Conservation (phyloP, 495 filamentous ascomycete species). For the Hyaloscypha finlandica region DNA sequence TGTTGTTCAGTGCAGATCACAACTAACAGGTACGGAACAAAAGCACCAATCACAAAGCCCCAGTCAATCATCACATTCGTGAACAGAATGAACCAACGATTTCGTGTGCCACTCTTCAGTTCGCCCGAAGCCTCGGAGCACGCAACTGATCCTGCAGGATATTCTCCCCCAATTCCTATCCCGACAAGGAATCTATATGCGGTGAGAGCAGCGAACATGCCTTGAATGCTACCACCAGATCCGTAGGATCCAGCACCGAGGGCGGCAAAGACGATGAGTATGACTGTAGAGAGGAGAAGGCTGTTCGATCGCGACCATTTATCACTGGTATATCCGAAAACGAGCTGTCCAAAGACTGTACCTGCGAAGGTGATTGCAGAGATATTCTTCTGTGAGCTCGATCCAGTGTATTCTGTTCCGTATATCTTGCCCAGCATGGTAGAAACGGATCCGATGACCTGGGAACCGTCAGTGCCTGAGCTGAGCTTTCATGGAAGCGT, state of each 20-base stretch:
- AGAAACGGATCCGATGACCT: constrained; percentile 83
- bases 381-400: constrained; percentile 68
- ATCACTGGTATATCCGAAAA: constrained; percentile 82
- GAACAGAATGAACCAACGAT: constrained; percentile 91
- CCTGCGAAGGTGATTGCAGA: constrained; percentile 84
- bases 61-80: constrained; percentile 88
- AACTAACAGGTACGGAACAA: constrained; percentile 71
- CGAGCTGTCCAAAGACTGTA: constrained; percentile 80
- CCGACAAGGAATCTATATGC: constrained; percentile 80
- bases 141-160: constrained; percentile 85
- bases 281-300: constrained; percentile 75
- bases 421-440: constrained; percentile 71
- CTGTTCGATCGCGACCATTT: constrained; percentile 83
- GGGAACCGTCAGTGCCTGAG: constrained; percentile 15
- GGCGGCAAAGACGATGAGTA: constrained; percentile 84
- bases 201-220: constrained; percentile 79
- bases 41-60: constrained; percentile 77
- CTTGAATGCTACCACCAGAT: constrained; percentile 56
- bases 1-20: constrained; percentile 69
- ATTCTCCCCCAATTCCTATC: constrained; percentile 73
- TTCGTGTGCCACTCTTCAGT: constrained; percentile 74
- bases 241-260: constrained; percentile 77
- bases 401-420: constrained; percentile 59
- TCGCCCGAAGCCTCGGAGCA: constrained; percentile 84
- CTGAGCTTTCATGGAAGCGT: background rate